phyloP scores from a whole-genome alignment of 768 basidiomycete species.

The Dendrothele bispora region DNA sequence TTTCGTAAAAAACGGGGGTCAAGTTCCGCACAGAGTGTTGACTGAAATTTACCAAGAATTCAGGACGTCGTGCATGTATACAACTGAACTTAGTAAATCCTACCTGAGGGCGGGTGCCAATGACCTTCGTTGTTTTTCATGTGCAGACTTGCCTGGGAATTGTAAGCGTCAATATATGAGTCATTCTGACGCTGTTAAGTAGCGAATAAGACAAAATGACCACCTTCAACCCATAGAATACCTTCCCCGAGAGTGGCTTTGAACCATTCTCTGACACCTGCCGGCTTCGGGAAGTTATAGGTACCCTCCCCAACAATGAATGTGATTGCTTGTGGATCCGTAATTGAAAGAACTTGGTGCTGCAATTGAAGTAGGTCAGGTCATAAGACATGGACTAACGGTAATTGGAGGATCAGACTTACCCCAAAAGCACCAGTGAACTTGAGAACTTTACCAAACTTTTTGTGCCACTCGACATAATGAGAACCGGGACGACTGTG shows the following conservation, averaged over 20 bases:
- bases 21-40: conserved; percentile 54
- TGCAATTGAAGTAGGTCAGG: conserved; percentile 20
- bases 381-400: neutral
- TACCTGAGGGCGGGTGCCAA: conserved; percentile 62
- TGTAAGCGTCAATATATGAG: conserved; percentile 2
- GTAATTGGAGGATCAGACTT: conserved; percentile 10
- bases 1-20: conserved; percentile 54
- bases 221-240: conserved; percentile 65
- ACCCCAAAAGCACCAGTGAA: conserved; percentile 62
- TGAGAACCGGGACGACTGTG: conserved; percentile 49
- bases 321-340: conserved; percentile 50
- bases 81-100: neutral
- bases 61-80: no score
- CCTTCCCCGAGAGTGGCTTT: conserved; percentile 60
- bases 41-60: no score
- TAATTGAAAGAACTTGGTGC: conserved; percentile 60
- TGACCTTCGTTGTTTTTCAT: conserved; percentile 52
- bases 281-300: conserved; percentile 62
- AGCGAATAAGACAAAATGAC: neutral
- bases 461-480: conserved; percentile 52
- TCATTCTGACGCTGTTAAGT: no score
- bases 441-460: conserved; percentile 53
- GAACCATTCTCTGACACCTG: conserved; percentile 66
- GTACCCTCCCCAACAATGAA: conserved; percentile 56
- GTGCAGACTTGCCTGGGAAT: conserved; percentile 48